Evolutionary conservation across 1,284 basidiomycete genomes (phyloP).

Genomic region (Ustilago loliicola): DNA sequence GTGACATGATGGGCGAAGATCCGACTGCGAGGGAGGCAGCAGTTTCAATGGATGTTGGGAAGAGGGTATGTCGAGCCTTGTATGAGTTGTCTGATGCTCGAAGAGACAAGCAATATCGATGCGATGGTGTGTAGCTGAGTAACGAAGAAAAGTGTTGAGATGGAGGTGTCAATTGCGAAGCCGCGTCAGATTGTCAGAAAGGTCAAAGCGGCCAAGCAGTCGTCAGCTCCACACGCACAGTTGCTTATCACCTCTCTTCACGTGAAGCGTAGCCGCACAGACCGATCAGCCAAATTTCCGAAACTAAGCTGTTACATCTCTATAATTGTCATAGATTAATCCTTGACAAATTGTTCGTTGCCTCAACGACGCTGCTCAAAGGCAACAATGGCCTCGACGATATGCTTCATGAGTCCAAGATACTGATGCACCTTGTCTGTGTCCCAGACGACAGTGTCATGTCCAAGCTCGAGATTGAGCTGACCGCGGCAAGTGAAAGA

Average conservation of each 20-base stretch:
- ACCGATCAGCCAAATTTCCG: constrained; percentile 42
- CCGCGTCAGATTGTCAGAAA: constrained; percentile 15
- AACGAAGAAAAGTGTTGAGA: constrained; percentile 20
- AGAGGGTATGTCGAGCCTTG: too few species aligned
- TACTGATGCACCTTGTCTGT: constrained; percentile 39
- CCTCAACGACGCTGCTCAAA: constrained; percentile 12
- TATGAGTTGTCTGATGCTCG: neutral
- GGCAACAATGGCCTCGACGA: constrained; percentile 34
- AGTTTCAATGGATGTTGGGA: neutral
- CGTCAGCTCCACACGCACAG: constrained; percentile 47
- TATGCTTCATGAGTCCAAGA: constrained; percentile 35
- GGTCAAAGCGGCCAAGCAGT: constrained; percentile 21
- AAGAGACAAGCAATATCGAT: neutral
- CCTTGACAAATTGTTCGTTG: neutral
- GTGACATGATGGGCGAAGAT: constrained; percentile 28
- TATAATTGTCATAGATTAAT: neutral
- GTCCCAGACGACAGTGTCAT: constrained; percentile 45
- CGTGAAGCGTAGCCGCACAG: constrained; percentile 45
- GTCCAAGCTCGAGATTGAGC: constrained; percentile 45
- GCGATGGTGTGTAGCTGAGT: constrained; percentile 1
- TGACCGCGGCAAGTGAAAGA: constrained; percentile 48
- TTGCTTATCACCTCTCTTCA: constrained; percentile 21
- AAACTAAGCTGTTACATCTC: constrained; percentile 21
- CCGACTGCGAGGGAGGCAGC: neutral
- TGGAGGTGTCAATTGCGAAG: constrained; percentile 26